phyloP scores from a whole-genome alignment of 257 asterid species.

The Solanum clarkiae region DNA sequence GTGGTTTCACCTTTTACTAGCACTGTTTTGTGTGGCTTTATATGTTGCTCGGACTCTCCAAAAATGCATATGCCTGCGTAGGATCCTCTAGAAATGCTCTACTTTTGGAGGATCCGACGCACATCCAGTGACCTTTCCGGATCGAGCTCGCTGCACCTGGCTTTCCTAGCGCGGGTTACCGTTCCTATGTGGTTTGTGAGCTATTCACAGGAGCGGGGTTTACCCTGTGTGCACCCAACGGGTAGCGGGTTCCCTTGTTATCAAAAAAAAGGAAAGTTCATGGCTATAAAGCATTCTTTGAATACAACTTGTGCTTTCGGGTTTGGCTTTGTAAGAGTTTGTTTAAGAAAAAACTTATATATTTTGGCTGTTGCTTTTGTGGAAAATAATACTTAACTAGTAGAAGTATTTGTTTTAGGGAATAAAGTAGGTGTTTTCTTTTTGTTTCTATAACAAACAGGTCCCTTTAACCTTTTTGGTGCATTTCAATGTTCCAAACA shows the following conservation, averaged over 20 bases:
- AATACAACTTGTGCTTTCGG: neutral
- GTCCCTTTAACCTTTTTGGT: neutral
- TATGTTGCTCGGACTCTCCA: neutral
- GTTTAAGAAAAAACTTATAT: neutral
- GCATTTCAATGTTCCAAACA: neutral
- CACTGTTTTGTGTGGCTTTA: neutral
- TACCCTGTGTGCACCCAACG: no score
- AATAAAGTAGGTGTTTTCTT: neutral
- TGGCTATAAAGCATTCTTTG: neutral
- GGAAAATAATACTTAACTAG: neutral
- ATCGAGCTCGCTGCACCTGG: no score
- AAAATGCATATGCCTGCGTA: neutral
- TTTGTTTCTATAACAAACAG: neutral
- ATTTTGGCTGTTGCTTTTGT: neutral
- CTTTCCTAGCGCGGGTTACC: no score
- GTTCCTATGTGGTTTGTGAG: no score
- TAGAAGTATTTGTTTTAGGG: neutral
- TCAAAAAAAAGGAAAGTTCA: no score
- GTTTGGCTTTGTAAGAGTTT: neutral
- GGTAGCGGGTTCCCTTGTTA: no score
- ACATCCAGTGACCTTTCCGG: neutral
- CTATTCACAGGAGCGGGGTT: no score
- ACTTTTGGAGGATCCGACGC: neutral
- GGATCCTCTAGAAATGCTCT: neutral
- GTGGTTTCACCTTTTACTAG: neutral